A percentile compares a stretch with the other conserved stretches of the same genome.
phyloP scores from a whole-genome alignment of 306 rosid genomes.

The Rubus parviflorus region DNA sequence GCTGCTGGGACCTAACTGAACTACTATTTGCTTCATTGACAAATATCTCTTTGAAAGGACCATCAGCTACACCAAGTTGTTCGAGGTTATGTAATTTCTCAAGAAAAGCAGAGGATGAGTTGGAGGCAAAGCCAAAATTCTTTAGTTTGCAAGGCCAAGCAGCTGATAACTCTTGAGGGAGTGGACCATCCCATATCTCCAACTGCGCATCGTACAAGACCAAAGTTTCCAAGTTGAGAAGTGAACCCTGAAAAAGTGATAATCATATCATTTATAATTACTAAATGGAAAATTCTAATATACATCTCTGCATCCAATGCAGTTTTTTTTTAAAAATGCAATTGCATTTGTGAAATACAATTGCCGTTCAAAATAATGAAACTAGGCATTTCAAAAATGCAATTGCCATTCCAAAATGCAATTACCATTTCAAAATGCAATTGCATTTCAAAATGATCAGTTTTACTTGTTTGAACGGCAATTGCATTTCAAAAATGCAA shows the following conservation, averaged over 20 bases:
- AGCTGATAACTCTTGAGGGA: background rate
- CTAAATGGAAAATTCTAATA: too few species aligned
- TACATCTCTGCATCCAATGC: too few species aligned
- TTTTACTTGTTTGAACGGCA: too few species aligned
- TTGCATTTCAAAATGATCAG: too few species aligned
- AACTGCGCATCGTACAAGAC: fast-evolving
- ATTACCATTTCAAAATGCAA: too few species aligned
- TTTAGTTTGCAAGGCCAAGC: background rate
- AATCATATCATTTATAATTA: too few species aligned
- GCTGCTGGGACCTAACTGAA: background rate
- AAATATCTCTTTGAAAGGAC: background rate
- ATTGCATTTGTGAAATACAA: too few species aligned
- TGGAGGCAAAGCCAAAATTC: fast-evolving
- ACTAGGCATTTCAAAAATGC: too few species aligned
- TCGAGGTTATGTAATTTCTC: background rate
- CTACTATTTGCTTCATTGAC: background rate
- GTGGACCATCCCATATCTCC: background rate
- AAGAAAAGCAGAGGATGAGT: background rate
- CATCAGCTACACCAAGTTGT: fast-evolving
- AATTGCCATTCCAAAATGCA: too few species aligned
- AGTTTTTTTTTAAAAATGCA: too few species aligned
- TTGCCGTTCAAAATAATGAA: too few species aligned
- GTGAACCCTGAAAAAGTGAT: background rate
- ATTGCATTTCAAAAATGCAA: too few species aligned
- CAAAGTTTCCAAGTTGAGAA: background rate